These are phyloP conservation scores for Trichoderma endophyticum DNA, from an alignment of 2,329 filamentous ascomycete species.

Conservation along the genomic window DNA sequence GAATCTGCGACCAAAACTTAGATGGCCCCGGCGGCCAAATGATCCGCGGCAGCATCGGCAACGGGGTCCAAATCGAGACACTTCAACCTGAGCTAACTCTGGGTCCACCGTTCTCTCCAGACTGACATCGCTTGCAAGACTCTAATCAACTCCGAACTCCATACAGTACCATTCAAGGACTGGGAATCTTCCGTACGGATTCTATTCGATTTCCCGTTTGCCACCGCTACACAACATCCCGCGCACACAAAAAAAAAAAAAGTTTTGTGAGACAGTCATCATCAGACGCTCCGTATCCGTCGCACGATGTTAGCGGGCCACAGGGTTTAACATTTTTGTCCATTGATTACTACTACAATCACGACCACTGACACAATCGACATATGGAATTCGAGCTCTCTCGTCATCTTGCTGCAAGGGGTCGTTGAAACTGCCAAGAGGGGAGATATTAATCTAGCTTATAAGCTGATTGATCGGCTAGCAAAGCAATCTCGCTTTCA, in stretches of 20 bases:
- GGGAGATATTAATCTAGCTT: neutral
- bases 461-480: neutral
- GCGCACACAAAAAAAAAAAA: neutral
- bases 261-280: neutral
- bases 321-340: neutral
- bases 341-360: neutral
- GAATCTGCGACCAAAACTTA: neutral
- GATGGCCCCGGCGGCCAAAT: neutral
- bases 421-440: conserved; percentile 1
- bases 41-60: conserved; percentile 17
- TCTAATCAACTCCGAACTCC: neutral
- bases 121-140: neutral
- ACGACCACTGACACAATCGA: neutral
- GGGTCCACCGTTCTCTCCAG: conserved; percentile 1
- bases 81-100: neutral
- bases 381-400: neutral
- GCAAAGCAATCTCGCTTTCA: neutral
- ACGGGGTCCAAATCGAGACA: conserved; percentile 10
- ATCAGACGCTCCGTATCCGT: conserved; percentile 11
- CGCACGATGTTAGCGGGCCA: conserved; percentile 12
- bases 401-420: neutral
- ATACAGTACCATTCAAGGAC: neutral
- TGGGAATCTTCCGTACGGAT: neutral
- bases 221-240: neutral
- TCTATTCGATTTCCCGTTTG: neutral